Conservation (phyloP, 2,329 filamentous ascomycete genomes). For the Sphaerulina vaccinii region DNA sequence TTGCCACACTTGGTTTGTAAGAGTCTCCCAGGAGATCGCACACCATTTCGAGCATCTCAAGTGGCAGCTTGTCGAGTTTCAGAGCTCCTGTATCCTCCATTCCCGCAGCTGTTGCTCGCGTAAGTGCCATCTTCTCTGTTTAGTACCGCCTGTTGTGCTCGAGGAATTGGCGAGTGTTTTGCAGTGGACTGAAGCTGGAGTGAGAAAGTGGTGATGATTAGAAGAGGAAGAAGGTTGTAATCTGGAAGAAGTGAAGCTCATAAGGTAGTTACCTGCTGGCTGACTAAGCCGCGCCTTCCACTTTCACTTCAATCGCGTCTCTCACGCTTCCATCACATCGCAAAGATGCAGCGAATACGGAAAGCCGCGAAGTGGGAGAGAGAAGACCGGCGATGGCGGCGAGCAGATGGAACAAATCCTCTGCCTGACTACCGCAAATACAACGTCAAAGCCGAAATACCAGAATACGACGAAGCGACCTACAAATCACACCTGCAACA, state of each 20-base stretch:
- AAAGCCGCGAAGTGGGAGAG: slow-evolving; percentile 22
- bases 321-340: not conserved
- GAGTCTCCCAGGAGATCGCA: not conserved
- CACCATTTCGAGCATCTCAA: not conserved
- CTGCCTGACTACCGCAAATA: slow-evolving; percentile 70
- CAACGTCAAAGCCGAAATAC: slow-evolving; percentile 76
- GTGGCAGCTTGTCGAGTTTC: not conserved
- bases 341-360: slow-evolving; percentile 15
- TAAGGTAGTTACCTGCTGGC: not conserved
- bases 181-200: too few species aligned
- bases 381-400: slow-evolving; percentile 16
- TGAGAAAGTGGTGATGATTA: too few species aligned
- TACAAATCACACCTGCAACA: slow-evolving; percentile 70
- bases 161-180: too few species aligned
- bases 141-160: too few species aligned
- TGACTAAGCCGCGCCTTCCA: not conserved
- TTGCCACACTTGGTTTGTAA: not conserved
- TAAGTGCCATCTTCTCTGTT: too few species aligned
- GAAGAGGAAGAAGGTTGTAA: too few species aligned
- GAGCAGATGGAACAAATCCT: slow-evolving; percentile 9
- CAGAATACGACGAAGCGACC: slow-evolving; percentile 81
- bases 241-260: too few species aligned
- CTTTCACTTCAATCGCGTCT: too few species aligned
- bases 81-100: too few species aligned
- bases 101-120: too few species aligned